Evolutionary conservation across 345 rosid genomes (phyloP), one percentile per base, ranked within the genome.

Genomic region (Diplotaxis tenuifolia): DNA sequence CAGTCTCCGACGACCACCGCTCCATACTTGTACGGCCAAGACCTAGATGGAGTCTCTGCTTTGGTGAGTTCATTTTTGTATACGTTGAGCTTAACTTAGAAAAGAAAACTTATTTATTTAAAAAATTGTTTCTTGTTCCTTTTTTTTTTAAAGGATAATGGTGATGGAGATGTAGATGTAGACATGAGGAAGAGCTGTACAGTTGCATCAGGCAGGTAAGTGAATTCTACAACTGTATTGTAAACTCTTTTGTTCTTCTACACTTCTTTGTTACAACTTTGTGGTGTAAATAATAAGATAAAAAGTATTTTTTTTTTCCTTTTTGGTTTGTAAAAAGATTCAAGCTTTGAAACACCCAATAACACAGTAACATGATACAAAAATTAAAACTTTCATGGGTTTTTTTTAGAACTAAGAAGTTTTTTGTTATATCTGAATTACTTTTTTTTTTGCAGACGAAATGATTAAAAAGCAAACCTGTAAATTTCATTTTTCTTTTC

Each of bases 151-250:
- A 67, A 11, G n/a, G n/a, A n/a, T n/a, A 19, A 45, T 45, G 50
- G 14, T 42, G 71, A 9, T 8, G 38, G 11, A 52, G 62, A 71
- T 27, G 66, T 32, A 11, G 81, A 67, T 75, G 85, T 31, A 36
- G 78, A 77, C 61, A 75, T 76, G 4, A 72, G 60, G n/a, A n/a
- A n/a, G 72, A 50, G 67, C 65, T 29, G 75, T 71, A 72, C 54
- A 68, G 85, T 78, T 83, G 84, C 81, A 68, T 80, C 90, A 70
- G 87, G 89, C 86, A 80, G 82, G 86, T 83, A 67, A 75, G 54
- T 61, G 18, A 42, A 42, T 42, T 42, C 50, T 42, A n/a, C 7
- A 42, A 42, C 50, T 42, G 18, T 42, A n/a, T 36, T 42, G 71
- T 64, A n/a, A 6, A 22, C 9, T 62, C 19, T 21, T 4, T 66